Evolutionary conservation across 1,284 basidiomycete genomes (phyloP).

Genomic region (Leccinum solheimii): DNA sequence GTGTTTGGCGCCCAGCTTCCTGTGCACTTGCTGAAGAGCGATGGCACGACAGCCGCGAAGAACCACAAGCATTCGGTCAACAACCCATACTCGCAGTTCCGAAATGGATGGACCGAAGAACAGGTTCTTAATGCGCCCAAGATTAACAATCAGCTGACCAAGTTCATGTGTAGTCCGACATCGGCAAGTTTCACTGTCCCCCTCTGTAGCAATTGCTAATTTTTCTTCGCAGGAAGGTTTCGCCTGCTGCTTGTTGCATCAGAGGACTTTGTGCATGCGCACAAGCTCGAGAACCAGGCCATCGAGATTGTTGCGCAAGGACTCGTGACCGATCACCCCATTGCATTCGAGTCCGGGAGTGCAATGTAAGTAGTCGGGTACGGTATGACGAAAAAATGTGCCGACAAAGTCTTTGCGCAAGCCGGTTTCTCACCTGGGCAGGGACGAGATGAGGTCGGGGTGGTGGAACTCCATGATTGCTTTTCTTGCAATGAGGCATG

Average conservation of each 20-base stretch:
- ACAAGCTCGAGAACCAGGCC: constrained; percentile 81
- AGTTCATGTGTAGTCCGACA: constrained; percentile 88
- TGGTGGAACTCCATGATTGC: constrained; percentile 85
- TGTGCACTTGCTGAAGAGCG: background rate
- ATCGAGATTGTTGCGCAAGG: constrained; percentile 74
- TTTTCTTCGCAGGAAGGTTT: constrained; percentile 60
- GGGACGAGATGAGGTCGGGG: constrained; percentile 76
- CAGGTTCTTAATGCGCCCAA: constrained; percentile 65
- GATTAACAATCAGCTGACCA: constrained; percentile 75
- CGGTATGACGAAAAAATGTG: constrained; percentile 70
- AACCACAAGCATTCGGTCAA: constrained; percentile 82
- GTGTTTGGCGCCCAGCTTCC: background rate
- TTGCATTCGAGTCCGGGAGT: constrained; percentile 63
- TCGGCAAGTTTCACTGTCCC: constrained; percentile 44
- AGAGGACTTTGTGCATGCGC: constrained; percentile 77
- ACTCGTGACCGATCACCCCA: constrained; percentile 63
- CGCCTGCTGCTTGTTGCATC: constrained; percentile 72
- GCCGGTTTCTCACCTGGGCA: constrained; percentile 67
- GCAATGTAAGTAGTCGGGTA: constrained; percentile 78
- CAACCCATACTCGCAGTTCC: constrained; percentile 88
- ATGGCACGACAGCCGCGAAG: constrained; percentile 61
- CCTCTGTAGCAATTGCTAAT: constrained; percentile 2
- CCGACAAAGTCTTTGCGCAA: constrained; percentile 70
- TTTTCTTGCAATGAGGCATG: constrained; percentile 76
- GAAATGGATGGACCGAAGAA: constrained; percentile 71